These are phyloP conservation scores for Phytophthora palmivora DNA, from an alignment of 352 stramenopile genomes.

Conservation along the genomic window DNA sequence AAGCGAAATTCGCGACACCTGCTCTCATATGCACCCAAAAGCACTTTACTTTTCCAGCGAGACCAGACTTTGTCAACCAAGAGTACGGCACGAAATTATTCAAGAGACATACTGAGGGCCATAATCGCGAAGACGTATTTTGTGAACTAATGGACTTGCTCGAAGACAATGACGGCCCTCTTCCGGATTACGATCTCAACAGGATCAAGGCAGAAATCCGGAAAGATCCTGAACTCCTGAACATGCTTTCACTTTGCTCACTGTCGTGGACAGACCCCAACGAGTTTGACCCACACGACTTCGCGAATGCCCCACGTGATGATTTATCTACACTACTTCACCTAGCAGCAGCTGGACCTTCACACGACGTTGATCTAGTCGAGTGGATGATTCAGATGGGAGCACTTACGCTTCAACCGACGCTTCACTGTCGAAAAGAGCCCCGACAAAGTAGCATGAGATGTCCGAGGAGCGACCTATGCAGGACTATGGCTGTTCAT, in stretches of 20 bases:
- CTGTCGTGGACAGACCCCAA: not conserved
- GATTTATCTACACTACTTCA: conserved; percentile 20
- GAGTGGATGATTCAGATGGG: conserved; percentile 53
- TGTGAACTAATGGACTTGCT: conserved; percentile 20
- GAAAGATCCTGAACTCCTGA: conserved; percentile 20
- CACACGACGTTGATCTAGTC: conserved; percentile 30
- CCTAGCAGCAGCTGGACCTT: conserved; percentile 34
- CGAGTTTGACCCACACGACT: not conserved
- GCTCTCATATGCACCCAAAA: conserved; percentile 7
- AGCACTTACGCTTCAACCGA: conserved; percentile 20
- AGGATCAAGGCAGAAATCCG: conserved; percentile 20
- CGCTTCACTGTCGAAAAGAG: conserved; percentile 16
- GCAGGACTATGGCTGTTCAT: conserved; percentile 33
- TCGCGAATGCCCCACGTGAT: not conserved
- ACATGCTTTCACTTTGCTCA: conserved; percentile 7
- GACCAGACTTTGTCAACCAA: conserved; percentile 29
- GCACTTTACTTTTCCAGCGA: conserved; percentile 25
- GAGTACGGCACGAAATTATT: conserved; percentile 23
- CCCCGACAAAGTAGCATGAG: conserved; percentile 5
- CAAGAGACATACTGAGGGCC: conserved; percentile 2
- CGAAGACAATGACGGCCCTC: conserved; percentile 18
- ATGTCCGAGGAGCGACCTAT: not conserved
- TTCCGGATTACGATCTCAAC: conserved; percentile 9
- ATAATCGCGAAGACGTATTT: conserved; percentile 14
- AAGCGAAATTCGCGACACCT: conserved; percentile 30